Base-by-base conservation (phyloP, 108 stramenopile species). In the Skeletonema costatum region DNA sequence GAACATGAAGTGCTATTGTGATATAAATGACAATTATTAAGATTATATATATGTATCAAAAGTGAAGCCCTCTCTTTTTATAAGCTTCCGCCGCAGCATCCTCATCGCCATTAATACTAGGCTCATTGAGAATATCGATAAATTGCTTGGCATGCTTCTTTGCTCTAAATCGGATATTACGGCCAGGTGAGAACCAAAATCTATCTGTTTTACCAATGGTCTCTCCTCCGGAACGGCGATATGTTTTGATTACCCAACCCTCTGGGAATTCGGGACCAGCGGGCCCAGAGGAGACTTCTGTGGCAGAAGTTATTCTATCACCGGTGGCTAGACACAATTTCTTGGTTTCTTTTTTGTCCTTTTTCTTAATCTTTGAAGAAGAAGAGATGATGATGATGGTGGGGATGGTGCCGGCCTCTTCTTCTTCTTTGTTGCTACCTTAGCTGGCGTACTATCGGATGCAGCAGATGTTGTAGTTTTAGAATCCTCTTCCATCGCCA, bases 131-230 rank as follows among this genome's bases (percentile, higher is more conserved):
- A 62, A 83, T 77, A 30, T 77, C 82, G 33, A 77, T 64, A 51
- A 83, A 83, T 32, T 76, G 67, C 66, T 42, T 76, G 21, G 82
- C 82, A 61, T 83, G 82, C 36, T 83, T 83, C 65, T 70, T 83
- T 7, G 82, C 82, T 16, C 82, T 61, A 33, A 83, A 83, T 17
- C 82, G 72, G 73, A 83, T 83, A 25, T 83, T 77, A 0, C 70
- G 66, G 10, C 82, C 82, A 9, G 82, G 82, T 35, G 66, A 68
- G 66, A 83, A 83, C 82, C 82, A 83, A 60, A 83, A 83, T 10
- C 82, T 61, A 70, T 83, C 82, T 11, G 82, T 83, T 51, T 83
- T 83, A 32, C 82, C 82, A 29, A 83, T 69, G 2, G 82, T 83
- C 36, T 83, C 82, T 9, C 82, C 82, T 46, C 82, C 82, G 2